Percentiles rank a stretch among this genome's conserved stretches.
phyloP scores from a whole-genome alignment of 1,284 basidiomycete genomes.

The Kwoniella shivajii region DNA sequence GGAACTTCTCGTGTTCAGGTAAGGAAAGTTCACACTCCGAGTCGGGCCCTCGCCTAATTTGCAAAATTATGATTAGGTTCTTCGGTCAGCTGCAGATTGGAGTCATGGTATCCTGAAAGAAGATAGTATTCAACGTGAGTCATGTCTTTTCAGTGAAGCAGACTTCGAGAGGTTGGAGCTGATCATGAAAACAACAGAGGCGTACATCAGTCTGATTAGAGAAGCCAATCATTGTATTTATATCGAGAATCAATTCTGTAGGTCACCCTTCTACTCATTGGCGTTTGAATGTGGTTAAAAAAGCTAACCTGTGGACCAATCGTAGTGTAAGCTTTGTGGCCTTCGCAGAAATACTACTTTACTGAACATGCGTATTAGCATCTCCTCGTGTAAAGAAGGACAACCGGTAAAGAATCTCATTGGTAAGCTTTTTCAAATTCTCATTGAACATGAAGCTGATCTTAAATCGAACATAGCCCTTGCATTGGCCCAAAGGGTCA shows the following conservation, averaged over 20 bases:
- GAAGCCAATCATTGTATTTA: slow-evolving; percentile 86
- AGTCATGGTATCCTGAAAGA: slow-evolving; percentile 85
- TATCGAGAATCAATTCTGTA: slow-evolving; percentile 94
- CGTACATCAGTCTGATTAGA: slow-evolving; percentile 77
- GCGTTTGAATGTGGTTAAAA: not conserved
- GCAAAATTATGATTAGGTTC: slow-evolving; percentile 41
- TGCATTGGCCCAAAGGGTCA: slow-evolving; percentile 78
- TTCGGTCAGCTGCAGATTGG: slow-evolving; percentile 86
- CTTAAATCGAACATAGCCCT: slow-evolving; percentile 44
- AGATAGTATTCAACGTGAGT: slow-evolving; percentile 81
- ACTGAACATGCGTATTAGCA: slow-evolving; percentile 57
- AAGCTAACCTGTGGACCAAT: slow-evolving; percentile 15
- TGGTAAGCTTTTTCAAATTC: slow-evolving; percentile 46
- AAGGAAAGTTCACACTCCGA: slow-evolving; percentile 2
- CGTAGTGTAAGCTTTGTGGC: slow-evolving; percentile 27
- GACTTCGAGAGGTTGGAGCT: slow-evolving; percentile 8
- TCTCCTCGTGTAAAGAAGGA: slow-evolving; percentile 65
- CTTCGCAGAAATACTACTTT: not conserved
- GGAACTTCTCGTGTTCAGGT: slow-evolving; percentile 48
- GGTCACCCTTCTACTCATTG: slow-evolving; percentile 43
- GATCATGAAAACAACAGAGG: slow-evolving; percentile 28
- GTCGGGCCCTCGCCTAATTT: not conserved
- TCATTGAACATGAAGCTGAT: not conserved
- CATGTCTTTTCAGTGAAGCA: not conserved
- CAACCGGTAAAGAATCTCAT: slow-evolving; percentile 78